Base-by-base conservation (phyloP, 371 early-diverging fungal species). In the Quaeritorhiza haematococci region DNA sequence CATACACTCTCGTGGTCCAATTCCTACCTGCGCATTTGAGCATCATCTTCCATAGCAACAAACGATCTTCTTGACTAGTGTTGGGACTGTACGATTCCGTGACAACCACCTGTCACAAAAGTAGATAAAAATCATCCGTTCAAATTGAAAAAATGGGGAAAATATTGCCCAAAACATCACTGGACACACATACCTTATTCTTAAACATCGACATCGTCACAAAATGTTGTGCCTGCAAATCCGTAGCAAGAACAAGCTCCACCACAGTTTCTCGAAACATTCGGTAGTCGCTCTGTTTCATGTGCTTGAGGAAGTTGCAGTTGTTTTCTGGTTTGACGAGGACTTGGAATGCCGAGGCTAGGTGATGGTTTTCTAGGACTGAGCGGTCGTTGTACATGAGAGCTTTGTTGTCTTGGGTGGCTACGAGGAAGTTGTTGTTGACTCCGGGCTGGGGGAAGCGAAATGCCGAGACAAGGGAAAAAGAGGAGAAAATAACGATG, bases 361-460 rank as follows among this genome's bases (percentile, higher is more conserved):
- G 29, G 34, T 68, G 69, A 34, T 68, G 69, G 33, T 68, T 72
- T 50, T 68, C 69, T 17, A 68, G 53, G n/a, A 68, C 69, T 2
- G 60, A 42, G 4, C 49, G 42, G 42, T 68, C 69, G 42, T 69
- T 69, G 54, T 68, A 68, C 5, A 59, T 33, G 8, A 67, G 33
- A 8, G 69, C 69, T 30, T 29, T 47, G 17, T 29, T 26, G 42
- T 66, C 61, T 2, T 23, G 10, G 30, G 21, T 58, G 38, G 17
- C 7, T 4, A 58, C 24, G 15, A 58, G 38, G 30, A 61, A 62
- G n/a, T 19, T 35, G 34, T 61, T 61, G 54, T 62, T 61, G 29
- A 61, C 48, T n/a, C 61, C 61, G 5, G 62, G 61, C 7, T 59
- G 46, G 32, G 47, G 27, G n/a, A n/a, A n/a, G n/a, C n/a, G n/a